These are phyloP conservation scores for Solanum clarkiae DNA, from an alignment of 257 asterid genomes.

Conservation along the genomic window DNA sequence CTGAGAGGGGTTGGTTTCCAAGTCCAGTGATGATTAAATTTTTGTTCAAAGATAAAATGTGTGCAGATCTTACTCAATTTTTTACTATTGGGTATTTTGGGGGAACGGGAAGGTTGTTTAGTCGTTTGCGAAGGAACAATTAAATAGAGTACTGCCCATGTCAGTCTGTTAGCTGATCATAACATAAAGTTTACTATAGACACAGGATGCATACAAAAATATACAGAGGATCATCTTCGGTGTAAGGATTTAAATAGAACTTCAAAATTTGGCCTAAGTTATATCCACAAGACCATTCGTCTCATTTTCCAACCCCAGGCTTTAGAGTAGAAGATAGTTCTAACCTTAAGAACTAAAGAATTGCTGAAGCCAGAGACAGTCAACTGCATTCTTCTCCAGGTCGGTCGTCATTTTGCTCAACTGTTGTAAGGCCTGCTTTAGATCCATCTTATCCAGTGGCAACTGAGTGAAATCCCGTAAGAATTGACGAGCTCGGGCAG, in stretches of 20 bases:
- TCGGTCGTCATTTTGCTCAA: conserved; percentile 43
- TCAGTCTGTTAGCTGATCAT: not conserved
- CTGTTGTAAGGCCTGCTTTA: conserved; percentile 34
- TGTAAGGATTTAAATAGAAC: not conserved
- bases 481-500: conserved; percentile 67
- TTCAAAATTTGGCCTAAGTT: not conserved
- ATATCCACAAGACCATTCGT: not conserved
- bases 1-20: not conserved
- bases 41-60: not conserved
- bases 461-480: conserved; percentile 62
- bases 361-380: conserved; percentile 69
- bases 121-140: not conserved
- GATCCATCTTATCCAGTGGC: conserved; percentile 73
- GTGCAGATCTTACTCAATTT: too few relatives aligned
- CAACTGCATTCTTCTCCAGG: conserved; percentile 56
- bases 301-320: not conserved
- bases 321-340: not conserved
- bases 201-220: not conserved
- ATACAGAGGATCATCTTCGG: not conserved
- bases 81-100: not conserved
- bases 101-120: not conserved
- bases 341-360: conserved; percentile 20
- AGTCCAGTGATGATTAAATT: not conserved
- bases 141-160: not conserved
- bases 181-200: not conserved